These are phyloP conservation scores for Aspergillus hancockii DNA, from an alignment of 495 filamentous ascomycete genomes.

Conservation along the genomic window DNA sequence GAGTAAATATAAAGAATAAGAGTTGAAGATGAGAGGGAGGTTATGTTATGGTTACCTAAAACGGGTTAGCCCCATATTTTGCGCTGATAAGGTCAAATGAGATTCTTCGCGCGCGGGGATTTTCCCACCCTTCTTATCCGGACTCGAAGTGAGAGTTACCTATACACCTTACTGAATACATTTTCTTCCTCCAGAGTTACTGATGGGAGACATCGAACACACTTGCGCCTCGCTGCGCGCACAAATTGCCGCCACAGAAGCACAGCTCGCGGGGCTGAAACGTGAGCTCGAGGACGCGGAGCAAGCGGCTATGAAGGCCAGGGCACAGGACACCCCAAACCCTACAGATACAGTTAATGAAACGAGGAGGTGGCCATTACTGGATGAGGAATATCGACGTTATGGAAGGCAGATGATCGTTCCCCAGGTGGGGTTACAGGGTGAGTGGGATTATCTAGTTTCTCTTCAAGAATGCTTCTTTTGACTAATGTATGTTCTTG, in stretches of 20 bases:
- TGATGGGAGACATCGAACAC: constrained; percentile 28
- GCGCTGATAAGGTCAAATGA: not conserved
- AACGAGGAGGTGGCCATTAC: constrained; percentile 59
- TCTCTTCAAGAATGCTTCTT: not conserved
- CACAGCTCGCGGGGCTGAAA: constrained; percentile 37
- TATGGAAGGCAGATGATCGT: constrained; percentile 95
- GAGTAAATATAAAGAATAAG: no score
- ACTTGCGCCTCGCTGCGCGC: constrained; percentile 43
- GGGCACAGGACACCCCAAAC: constrained; percentile 2
- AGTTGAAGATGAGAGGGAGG: no score
- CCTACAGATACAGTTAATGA: not conserved
- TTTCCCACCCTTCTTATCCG: not conserved
- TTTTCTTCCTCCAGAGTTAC: not conserved
- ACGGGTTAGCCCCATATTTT: not conserved
- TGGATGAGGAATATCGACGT: constrained; percentile 69
- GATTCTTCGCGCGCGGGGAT: not conserved
- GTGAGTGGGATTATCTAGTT: constrained; percentile 36
- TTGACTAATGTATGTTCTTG: constrained; percentile 6
- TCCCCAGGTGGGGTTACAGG: constrained; percentile 76
- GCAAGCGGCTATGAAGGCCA: constrained; percentile 26
- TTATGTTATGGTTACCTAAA: not conserved
- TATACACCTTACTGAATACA: not conserved
- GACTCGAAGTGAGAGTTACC: not conserved
- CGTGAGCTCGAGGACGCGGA: constrained; percentile 38
- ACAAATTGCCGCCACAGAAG: constrained; percentile 41